Evolutionary conservation across 164 flowering plant genomes (phyloP).

Genomic region (Chimonanthus salicifolius): DNA sequence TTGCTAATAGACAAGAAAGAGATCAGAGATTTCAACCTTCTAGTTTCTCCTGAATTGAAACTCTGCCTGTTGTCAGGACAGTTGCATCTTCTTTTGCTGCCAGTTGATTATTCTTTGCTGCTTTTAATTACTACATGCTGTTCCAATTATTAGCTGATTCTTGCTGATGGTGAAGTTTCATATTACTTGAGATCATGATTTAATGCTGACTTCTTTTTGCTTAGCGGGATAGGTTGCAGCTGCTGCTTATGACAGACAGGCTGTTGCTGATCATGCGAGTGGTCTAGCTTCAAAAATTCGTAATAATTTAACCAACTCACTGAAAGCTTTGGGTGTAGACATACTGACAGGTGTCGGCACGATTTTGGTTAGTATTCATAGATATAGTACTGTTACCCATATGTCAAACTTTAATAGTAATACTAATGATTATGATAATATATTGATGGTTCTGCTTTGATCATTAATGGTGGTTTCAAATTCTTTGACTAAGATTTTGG

Average conservation of each 20-base stretch:
- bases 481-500: too few relatives aligned
- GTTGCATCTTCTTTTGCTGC: too few relatives aligned
- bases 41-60: too few relatives aligned
- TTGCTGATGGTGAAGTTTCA: too few relatives aligned
- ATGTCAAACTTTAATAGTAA: too few relatives aligned
- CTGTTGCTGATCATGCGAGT: slow-evolving; percentile 96
- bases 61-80: too few relatives aligned
- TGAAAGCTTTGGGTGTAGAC: slow-evolving; percentile 96
- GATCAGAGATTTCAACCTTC: too few relatives aligned
- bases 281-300: slow-evolving; percentile 92
- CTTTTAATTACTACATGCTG: neutral
- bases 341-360: slow-evolving; percentile 89
- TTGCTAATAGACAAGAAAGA: too few relatives aligned
- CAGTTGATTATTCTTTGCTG: neutral
- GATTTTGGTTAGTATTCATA: slow-evolving; percentile 51
- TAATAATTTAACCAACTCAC: slow-evolving; percentile 80
- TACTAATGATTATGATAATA: too few relatives aligned
- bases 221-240: slow-evolving; percentile 63
- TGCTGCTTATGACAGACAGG: slow-evolving; percentile 88
- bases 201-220: neutral
- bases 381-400: neutral
- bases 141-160: neutral
- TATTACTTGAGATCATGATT: neutral
- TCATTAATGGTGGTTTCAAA: too few relatives aligned
- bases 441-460: too few relatives aligned